Percentiles rank a stretch among this genome's conserved stretches.
Conservation (phyloP, 257 asterid genomes). For the Anisodus tanguticus region DNA sequence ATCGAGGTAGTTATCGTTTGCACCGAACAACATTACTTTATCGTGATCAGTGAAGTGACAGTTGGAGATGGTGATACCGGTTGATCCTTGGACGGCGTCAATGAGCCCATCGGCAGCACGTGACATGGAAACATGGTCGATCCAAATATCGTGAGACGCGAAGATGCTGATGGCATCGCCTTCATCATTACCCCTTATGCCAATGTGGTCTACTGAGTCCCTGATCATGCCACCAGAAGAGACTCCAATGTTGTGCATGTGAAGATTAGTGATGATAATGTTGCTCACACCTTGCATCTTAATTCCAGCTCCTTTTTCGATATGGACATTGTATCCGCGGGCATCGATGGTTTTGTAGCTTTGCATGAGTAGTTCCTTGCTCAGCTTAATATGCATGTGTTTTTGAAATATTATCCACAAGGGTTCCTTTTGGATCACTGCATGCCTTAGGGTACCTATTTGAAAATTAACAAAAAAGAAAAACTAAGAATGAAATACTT, state of each 20-base stretch:
- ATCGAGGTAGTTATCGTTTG: constrained; percentile 42
- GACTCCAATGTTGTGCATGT: constrained; percentile 33
- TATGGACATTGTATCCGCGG: constrained; percentile 39
- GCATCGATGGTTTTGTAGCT: constrained; percentile 42
- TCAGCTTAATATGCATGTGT: constrained; percentile 39
- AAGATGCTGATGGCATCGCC: constrained; percentile 43
- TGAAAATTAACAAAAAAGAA: no score
- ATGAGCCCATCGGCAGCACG: constrained; percentile 39
- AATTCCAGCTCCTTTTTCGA: constrained; percentile 43
- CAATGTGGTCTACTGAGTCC: constrained; percentile 37
- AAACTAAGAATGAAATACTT: no score
- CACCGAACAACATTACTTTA: constrained; percentile 60
- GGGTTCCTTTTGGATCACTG: constrained; percentile 45
- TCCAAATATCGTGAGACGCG: constrained; percentile 51
- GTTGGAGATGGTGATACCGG: constrained; percentile 47
- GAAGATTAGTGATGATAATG: constrained; percentile 40
- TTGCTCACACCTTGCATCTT: constrained; percentile 40
- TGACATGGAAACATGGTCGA: constrained; percentile 59
- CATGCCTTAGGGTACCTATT: constrained; percentile 46
- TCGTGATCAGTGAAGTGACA: constrained; percentile 49
- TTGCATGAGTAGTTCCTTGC: constrained; percentile 35
- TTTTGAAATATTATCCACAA: constrained; percentile 42
- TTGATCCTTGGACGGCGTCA: constrained; percentile 43
- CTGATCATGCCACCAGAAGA: constrained; percentile 36
- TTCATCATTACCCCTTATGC: constrained; percentile 35